Conservation (phyloP, 768 basidiomycete genomes). For the Collybia nuda region DNA sequence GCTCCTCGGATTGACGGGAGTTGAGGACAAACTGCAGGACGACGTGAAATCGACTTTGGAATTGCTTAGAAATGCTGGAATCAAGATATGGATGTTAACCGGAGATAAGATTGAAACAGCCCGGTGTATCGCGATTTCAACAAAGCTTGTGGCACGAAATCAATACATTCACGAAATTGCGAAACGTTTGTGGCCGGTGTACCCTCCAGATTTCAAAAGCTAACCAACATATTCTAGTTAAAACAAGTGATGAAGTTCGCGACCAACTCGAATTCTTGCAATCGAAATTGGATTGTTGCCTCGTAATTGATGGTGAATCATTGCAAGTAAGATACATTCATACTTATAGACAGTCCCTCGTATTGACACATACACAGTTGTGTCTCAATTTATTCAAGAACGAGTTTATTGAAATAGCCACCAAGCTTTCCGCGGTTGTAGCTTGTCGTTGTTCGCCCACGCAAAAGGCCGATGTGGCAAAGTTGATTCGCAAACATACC, state of each 20-base stretch:
- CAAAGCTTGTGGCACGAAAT: slow-evolving; percentile 91
- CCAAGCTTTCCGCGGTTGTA: slow-evolving; percentile 93
- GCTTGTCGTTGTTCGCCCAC: slow-evolving; percentile 98
- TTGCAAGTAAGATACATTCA: slow-evolving; percentile 62
- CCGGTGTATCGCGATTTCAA: slow-evolving; percentile 96
- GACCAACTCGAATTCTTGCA: slow-evolving; percentile 92
- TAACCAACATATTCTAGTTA: slow-evolving; percentile 52
- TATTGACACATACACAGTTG: slow-evolving; percentile 49
- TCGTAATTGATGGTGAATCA: slow-evolving; percentile 98
- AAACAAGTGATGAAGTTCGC: slow-evolving; percentile 78
- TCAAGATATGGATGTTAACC: slow-evolving; percentile 99
- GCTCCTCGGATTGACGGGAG: slow-evolving; percentile 92
- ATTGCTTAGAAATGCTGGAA: slow-evolving; percentile 89
- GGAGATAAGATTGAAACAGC: slow-evolving; percentile 99
- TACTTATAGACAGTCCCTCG: not conserved
- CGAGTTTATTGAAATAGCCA: slow-evolving; percentile 95
- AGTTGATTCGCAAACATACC: slow-evolving; percentile 86
- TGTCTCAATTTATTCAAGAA: slow-evolving; percentile 88
- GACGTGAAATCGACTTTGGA: slow-evolving; percentile 95
- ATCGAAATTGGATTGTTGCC: slow-evolving; percentile 93
- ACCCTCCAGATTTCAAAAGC: slow-evolving; percentile 1
- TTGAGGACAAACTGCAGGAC: slow-evolving; percentile 98
- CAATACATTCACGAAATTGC: slow-evolving; percentile 98
- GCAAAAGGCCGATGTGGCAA: slow-evolving; percentile 97
- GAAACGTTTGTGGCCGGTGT: slow-evolving; percentile 59